Conservation (phyloP, 2,329 filamentous ascomycete species). For the Aureobasidium sp. region DNA sequence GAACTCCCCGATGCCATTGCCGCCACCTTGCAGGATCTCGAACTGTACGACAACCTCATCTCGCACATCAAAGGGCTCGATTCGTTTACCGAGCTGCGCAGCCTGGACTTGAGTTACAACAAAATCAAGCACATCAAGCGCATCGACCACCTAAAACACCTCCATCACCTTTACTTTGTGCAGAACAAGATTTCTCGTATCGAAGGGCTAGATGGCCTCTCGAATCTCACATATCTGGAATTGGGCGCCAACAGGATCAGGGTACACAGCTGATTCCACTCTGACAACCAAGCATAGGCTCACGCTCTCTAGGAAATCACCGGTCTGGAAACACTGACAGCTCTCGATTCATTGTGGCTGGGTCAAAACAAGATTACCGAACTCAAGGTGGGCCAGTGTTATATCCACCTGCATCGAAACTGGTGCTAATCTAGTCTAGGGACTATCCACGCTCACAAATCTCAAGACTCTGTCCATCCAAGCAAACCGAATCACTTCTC, state of each 20-base stretch:
- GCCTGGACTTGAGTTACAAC: conserved; percentile 91
- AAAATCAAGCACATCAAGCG: conserved; percentile 99
- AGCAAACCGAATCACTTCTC: conserved; percentile 79
- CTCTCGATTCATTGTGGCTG: conserved; percentile 83
- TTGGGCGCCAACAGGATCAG: conserved; percentile 87
- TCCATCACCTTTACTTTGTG: conserved; percentile 84
- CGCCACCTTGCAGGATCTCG: conserved; percentile 68
- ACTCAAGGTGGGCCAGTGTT: conserved; percentile 43
- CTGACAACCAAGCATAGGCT: neutral
- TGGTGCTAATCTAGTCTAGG: conserved; percentile 26
- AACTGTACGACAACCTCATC: conserved; percentile 95
- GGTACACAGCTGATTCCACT: neutral
- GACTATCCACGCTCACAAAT: conserved; percentile 66
- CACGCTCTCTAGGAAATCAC: conserved; percentile 55
- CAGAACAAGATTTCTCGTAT: conserved; percentile 90
- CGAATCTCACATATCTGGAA: conserved; percentile 74
- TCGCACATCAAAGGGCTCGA: conserved; percentile 80
- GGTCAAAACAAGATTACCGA: conserved; percentile 95
- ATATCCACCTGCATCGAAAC: neutral
- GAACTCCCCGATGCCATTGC: conserved; percentile 63
- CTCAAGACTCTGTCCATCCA: conserved; percentile 89
- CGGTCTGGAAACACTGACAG: conserved; percentile 70
- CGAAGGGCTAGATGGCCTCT: conserved; percentile 71
- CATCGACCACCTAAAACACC: conserved; percentile 65
- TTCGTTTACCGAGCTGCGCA: conserved; percentile 64